Evolutionary conservation across 164 flowering plant species (phyloP), one percentile per base, ranked within the genome.

Genomic region (Sextonia rubra): DNA sequence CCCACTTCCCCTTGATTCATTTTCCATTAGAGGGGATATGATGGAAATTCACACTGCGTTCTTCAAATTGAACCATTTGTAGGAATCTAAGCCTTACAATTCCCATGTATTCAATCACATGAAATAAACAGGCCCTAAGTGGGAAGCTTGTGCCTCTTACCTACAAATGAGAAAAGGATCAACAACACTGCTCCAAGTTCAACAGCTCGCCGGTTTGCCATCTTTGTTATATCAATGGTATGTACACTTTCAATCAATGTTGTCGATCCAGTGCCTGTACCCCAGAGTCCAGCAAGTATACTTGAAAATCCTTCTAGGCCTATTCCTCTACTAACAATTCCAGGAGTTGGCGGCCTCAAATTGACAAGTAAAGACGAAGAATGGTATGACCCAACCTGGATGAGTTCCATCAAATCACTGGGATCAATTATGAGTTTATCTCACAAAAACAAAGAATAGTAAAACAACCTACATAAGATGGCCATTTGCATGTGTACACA

Each of bases 291-390:
- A 56, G 96, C 97, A 65, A 94, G 77, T 44, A 90, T 47, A 73
- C 99, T 94, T 75, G 96, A 90, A 67, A 89, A 83, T 25, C 99
- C 99, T 85, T 94, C 99, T 80, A 94, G 64, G 20, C 91, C 97
- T 69, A 92, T 89, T 69, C 97, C 97, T 84, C 99, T 85, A 80
- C 98, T 88, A 47, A 92, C 96, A 70, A 91, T 82, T 68, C 91
- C 89, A 8, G 86, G 94, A 3, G 93, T 89, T 64, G 99, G 97
- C 71, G 97, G 89, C 80, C 76, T 87, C 62, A 80, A 75, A 79
- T 82, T 86, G 56, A 86, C 80, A 64, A 77, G 82, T 72, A 88
- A 55, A 17, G 99, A 83, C 47, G 90, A 76, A 71, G 90, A 75
- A 78, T 91, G 90, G 86, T 94, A 94, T 30, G 89, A 87, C 29